Percentiles rank a stretch among this genome's conserved stretches.
Evolutionary conservation across 345 rosid genomes (phyloP).

Genomic region (Eucalyptus cloeziana): DNA sequence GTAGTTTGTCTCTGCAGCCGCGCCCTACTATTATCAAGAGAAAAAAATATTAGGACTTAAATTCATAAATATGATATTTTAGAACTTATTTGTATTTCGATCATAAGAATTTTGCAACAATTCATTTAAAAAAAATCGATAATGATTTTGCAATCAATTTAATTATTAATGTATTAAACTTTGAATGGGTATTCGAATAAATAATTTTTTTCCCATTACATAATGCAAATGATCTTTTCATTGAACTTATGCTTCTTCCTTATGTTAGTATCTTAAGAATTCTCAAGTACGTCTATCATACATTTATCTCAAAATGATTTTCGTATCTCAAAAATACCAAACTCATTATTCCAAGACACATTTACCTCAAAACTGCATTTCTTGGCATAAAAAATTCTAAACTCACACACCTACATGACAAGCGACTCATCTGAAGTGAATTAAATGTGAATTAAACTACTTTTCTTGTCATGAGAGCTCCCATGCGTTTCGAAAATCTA

Average conservation of each 20-base stretch:
- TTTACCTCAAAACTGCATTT: background rate
- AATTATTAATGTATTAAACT: background rate
- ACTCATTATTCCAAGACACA: background rate
- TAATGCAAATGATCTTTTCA: background rate
- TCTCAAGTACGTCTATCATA: fast-evolving
- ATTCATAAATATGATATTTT: background rate
- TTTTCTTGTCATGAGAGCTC: background rate
- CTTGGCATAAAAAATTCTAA: background rate
- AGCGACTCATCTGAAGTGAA: background rate
- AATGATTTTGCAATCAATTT: background rate
- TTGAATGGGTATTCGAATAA: background rate
- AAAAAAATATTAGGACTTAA: background rate
- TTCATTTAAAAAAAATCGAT: background rate
- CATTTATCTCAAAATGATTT: background rate
- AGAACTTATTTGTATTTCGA: background rate
- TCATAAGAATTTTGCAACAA: background rate
- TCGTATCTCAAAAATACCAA: background rate
- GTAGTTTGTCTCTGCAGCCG: background rate
- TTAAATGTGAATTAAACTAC: background rate
- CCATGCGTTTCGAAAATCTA: background rate
- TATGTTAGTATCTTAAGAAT: background rate
- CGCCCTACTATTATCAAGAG: background rate
- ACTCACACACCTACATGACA: background rate
- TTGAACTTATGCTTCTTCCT: background rate
- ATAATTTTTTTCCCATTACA: background rate